Percentiles rank a stretch among this genome's conserved stretches.
Conservation (phyloP, 345 rosid genomes). For the Sonneratia caseolaris region DNA sequence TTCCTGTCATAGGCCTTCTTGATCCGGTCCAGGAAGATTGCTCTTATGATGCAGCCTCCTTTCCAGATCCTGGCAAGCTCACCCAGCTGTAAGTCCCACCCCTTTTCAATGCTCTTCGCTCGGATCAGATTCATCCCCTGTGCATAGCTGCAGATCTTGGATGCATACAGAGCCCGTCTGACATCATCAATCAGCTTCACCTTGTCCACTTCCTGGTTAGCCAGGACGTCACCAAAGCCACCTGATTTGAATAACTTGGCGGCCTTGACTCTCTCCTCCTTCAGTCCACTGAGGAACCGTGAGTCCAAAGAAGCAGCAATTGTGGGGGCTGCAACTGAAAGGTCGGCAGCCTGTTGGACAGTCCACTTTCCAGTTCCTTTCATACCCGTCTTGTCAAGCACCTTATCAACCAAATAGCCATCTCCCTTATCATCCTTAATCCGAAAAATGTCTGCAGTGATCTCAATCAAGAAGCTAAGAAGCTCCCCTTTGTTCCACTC, state of each 20-base stretch:
- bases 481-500: conserved; percentile 98
- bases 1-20: conserved; percentile 94
- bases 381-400: conserved; percentile 95
- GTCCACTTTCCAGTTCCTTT: conserved; percentile 99
- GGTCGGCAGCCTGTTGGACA: conserved; percentile 94
- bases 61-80: conserved; percentile 97
- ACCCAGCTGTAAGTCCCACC: conserved; percentile 80
- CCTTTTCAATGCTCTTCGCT: conserved; percentile 79
- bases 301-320: conserved; percentile 84
- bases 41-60: conserved; percentile 95
- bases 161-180: conserved; percentile 83
- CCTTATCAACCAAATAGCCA: conserved; percentile 85
- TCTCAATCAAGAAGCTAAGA: conserved; percentile 86
- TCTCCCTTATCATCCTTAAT: conserved; percentile 82
- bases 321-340: conserved; percentile 90
- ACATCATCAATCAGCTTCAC: conserved; percentile 70
- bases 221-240: conserved; percentile 56
- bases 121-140: conserved; percentile 97
- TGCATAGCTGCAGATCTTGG: conserved; percentile 94
- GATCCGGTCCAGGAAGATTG: conserved; percentile 85
- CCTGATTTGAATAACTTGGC: conserved; percentile 72
- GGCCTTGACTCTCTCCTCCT: conserved; percentile 85
- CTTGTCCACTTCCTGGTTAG: conserved; percentile 66
- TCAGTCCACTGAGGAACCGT: conserved; percentile 86
- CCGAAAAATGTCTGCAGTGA: conserved; percentile 83